These are phyloP conservation scores for Colletotrichum trifolii DNA, from an alignment of 2,329 filamentous ascomycete genomes.

Conservation along the genomic window DNA sequence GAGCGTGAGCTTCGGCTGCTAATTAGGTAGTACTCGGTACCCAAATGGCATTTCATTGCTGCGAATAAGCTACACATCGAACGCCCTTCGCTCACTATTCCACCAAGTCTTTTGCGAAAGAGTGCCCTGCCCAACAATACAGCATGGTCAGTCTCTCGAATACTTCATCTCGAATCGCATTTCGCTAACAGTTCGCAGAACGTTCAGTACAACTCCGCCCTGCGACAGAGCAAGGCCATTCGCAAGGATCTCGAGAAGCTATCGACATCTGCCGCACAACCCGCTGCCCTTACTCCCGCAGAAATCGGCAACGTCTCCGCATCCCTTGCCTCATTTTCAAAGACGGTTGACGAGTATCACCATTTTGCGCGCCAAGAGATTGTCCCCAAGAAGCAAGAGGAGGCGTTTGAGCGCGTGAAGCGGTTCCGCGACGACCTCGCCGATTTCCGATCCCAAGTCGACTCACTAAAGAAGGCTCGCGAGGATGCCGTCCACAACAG, in stretches of 20 bases:
- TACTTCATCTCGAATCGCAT: background rate
- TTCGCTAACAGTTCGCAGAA: slow-evolving; percentile 67
- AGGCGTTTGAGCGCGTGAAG: slow-evolving; percentile 85
- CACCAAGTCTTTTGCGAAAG: background rate
- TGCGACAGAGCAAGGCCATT: slow-evolving; percentile 85
- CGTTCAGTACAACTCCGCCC: slow-evolving; percentile 84
- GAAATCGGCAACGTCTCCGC: slow-evolving; percentile 77
- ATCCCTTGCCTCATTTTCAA: slow-evolving; percentile 82
- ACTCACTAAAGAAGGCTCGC: slow-evolving; percentile 78
- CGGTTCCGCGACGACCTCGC: slow-evolving; percentile 86
- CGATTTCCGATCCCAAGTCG: slow-evolving; percentile 83
- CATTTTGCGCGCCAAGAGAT: slow-evolving; percentile 87
- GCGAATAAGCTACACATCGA: no score
- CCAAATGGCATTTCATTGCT: background rate
- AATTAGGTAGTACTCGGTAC: background rate
- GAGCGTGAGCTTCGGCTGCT: no score
- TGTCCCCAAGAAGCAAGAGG: slow-evolving; percentile 90
- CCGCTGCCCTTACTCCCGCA: slow-evolving; percentile 68
- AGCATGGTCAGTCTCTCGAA: no score
- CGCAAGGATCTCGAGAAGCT: slow-evolving; percentile 80
- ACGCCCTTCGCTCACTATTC: no score
- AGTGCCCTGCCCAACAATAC: background rate
- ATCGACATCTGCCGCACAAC: slow-evolving; percentile 66
- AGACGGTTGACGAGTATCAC: slow-evolving; percentile 93
- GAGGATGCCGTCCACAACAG: slow-evolving; percentile 76